These are phyloP conservation scores for Hanseniaspora jakobsenii DNA, from an alignment of 805 yeast genomes.

Conservation along the genomic window DNA sequence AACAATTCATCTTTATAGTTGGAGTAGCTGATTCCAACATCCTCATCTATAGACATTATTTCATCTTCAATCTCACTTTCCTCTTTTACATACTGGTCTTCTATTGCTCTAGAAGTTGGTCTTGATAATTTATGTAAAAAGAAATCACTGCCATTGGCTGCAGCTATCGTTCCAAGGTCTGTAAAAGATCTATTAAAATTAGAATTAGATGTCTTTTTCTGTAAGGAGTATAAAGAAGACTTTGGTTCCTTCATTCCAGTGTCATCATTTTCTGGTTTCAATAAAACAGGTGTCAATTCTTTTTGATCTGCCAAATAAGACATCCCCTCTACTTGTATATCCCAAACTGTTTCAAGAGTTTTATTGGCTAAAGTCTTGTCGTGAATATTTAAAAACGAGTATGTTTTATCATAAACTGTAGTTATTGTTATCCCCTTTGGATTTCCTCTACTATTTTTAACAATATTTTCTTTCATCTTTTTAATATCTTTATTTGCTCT, in stretches of 20 bases:
- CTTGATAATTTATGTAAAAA: constrained; percentile 19
- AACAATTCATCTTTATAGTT: constrained; percentile 15
- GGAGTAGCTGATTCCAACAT: constrained; percentile 22
- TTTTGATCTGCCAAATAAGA: neutral
- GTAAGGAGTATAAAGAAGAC: too few relatives aligned
- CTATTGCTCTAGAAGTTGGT: constrained; percentile 21
- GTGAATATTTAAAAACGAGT: constrained; percentile 12
- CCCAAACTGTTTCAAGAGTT: constrained; percentile 14
- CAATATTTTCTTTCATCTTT: constrained; percentile 2
- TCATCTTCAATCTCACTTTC: constrained; percentile 27
- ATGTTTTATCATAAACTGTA: constrained; percentile 14
- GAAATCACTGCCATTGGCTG: constrained; percentile 5
- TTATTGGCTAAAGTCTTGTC: constrained; percentile 1
- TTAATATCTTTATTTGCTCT: constrained; percentile 8
- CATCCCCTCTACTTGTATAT: constrained; percentile 12
- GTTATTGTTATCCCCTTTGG: constrained; percentile 14
- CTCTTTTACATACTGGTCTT: constrained; percentile 20
- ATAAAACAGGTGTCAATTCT: constrained; percentile 4
- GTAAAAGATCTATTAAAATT: constrained; percentile 7
- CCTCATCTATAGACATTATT: constrained; percentile 37
- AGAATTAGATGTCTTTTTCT: neutral
- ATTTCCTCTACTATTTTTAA: constrained; percentile 1
- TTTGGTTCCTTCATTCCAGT: too few relatives aligned
- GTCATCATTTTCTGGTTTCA: too few relatives aligned
- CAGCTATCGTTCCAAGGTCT: neutral